Base-by-base conservation (phyloP, 2,329 filamentous ascomycete genomes). In the Cercospora berteroae region DNA sequence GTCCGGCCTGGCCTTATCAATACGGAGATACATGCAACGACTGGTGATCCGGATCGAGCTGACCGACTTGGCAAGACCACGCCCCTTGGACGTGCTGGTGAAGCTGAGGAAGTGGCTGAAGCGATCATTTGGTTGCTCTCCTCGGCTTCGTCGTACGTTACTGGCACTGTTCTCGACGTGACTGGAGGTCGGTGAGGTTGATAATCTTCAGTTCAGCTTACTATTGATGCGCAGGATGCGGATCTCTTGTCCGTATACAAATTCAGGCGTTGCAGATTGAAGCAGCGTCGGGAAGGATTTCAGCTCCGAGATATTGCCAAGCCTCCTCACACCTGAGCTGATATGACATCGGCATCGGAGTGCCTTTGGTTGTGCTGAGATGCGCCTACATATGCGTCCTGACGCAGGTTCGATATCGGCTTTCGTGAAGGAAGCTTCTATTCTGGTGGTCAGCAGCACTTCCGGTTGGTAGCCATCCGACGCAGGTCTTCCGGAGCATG, bases 91-190 rank as follows among this genome's bases (percentile, higher is more conserved):
- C 65, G 74, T 33, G 64, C 74, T 31, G 74, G 74, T 18, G 69
- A 72, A 31, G 74, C 74, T 42, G 68, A 72, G 39, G 73, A 74
- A 58, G 72, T 73, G 10, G 74, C 72, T n/a, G 71, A 74, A 65
- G 73, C 74, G 27, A 74, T 75, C 50, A 55, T 75, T 7, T 76
- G 74, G 74, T 56, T 75, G 23, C 58, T 72, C 5, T 71, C 68
- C n/a, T 65, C 69, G 5, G 65, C 68, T 23, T 65, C 65, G 8
- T 70, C 70, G 4, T 73, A 72, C 44, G 68, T 72, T 4, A 71
- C 70, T n/a, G 71, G 71, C 23, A 61, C 70, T 5, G 60, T 72
- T 25, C 60, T 73, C 18, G 70, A 73, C 68, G 71, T 73, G 23
- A 67, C 68, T 36, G 71, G 71, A 31, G 71, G 70, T 16, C 67